Base-by-base conservation (phyloP, 768 basidiomycete genomes). In the Boletus huronensis region DNA sequence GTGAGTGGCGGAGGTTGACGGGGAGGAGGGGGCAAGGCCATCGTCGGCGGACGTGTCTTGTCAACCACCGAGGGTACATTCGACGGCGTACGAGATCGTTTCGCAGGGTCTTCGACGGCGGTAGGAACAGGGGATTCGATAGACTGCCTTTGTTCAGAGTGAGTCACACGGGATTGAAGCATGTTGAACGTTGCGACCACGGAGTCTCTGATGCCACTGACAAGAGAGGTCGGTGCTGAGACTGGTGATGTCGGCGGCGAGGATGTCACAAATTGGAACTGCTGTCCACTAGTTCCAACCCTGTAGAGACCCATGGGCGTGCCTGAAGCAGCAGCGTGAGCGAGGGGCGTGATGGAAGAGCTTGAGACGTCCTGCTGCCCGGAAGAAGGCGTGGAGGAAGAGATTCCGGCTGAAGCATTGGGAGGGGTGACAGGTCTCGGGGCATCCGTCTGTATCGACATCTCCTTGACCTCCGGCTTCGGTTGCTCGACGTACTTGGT, bases 1-100 rank as follows among this genome's bases (percentile, higher is more conserved):
- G 63, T 75, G 3, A 80, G 77, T 6, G 90, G 90, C 9, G 90
- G 90, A 0, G 90, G 88, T 48, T 80, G 75, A 52, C 82, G 82
- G 6, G 87, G 87, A 3, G 90, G 90, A 1, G 91, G 90, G 0
- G 90, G 90, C 3, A 93, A 73, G 28, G 82, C 74, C 88, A 93
- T 90, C 71, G 84, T 91, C 0, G 93, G 91, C 43, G 93, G 93
- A 50, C 82, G 83, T 17, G 87, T 81, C 74, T 87, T 93, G 74
- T 90, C 88, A 28, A 85, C 78, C 6, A 77, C 70, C 10, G 77
- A 73, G 26, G 81, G 73, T 23, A 77, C 73, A 62, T 73, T 77
- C n/a, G 85, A 84, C 19, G 82, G 75, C n/a, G 82, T 81, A 40
- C 85, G 82, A n/a, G 84, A 76, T 31, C 86, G 81, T 48, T 65